These are phyloP conservation scores for Penicillium sp. DNA, from an alignment of 2,329 filamentous ascomycete species.

Conservation along the genomic window DNA sequence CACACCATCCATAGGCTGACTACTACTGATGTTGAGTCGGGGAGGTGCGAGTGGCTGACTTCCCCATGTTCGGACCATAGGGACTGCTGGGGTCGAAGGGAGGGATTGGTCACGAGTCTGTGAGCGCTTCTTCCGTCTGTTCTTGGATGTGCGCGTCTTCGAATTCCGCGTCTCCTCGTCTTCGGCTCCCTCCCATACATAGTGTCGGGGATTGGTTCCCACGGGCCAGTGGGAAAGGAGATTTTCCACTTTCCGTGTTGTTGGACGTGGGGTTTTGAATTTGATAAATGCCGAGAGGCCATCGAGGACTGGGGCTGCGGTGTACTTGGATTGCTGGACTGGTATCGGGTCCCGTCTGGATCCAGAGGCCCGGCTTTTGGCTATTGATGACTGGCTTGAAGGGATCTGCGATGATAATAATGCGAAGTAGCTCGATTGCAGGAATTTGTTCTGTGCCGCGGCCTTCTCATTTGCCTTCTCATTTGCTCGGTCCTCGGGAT, in stretches of 20 bases:
- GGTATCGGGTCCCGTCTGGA: background rate
- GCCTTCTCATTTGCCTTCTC: conserved; percentile 4
- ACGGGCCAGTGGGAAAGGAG: conserved; percentile 39
- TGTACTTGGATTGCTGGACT: background rate
- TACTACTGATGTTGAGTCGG: conserved; percentile 28
- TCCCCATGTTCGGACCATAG: conserved; percentile 28
- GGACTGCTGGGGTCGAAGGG: conserved; percentile 26
- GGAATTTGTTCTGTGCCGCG: background rate
- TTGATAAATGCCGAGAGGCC: conserved; percentile 32
- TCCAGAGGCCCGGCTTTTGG: background rate
- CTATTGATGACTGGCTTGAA: conserved; percentile 1
- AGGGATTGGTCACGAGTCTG: conserved; percentile 20
- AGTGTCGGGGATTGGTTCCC: conserved; percentile 32
- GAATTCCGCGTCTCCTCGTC: conserved; percentile 20
- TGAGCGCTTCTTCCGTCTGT: conserved; percentile 27
- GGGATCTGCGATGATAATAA: conserved; percentile 2
- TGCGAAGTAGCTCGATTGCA: conserved; percentile 1
- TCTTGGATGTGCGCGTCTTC: conserved; percentile 19
- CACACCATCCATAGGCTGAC: conserved; percentile 34
- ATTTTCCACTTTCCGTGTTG: conserved; percentile 24
- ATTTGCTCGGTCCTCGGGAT: background rate
- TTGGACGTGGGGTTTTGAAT: conserved; percentile 21
- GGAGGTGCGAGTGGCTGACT: conserved; percentile 31
- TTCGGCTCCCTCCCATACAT: conserved; percentile 34
- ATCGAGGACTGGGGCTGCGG: conserved; percentile 10